Percentiles rank a stretch among this genome's conserved stretches.
Conservation (phyloP, 1,139 yeast species). For the Yamadazyma buinensis region DNA sequence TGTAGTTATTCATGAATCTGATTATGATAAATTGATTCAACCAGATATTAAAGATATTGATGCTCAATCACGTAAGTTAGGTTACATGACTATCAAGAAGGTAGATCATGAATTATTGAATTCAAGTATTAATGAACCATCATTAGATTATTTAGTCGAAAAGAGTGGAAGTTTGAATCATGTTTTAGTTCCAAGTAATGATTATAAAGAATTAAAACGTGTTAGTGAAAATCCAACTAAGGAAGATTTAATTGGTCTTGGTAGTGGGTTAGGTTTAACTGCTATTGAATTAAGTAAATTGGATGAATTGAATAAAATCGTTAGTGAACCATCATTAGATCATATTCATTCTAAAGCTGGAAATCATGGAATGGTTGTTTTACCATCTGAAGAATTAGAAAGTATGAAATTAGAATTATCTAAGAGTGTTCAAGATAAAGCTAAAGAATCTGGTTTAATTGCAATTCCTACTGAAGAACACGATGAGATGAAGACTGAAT, state of each 20-base stretch:
- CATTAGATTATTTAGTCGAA: slow-evolving; percentile 17
- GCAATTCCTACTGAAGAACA: slow-evolving; percentile 5
- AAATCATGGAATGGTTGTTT: slow-evolving; percentile 15
- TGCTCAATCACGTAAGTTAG: slow-evolving; percentile 8
- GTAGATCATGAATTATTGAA: slow-evolving; percentile 17
- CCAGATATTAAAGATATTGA: slow-evolving; percentile 12
- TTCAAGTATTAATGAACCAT: slow-evolving; percentile 15
- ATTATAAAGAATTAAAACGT: slow-evolving; percentile 4
- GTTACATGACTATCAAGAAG: slow-evolving; percentile 14
- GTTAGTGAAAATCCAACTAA: slow-evolving; percentile 12
- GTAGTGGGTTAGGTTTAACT: slow-evolving; percentile 12
- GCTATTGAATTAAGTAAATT: slow-evolving; percentile 14
- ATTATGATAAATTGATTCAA: slow-evolving; percentile 13
- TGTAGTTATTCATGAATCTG: slow-evolving; percentile 18
- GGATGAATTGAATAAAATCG: slow-evolving; percentile 8
- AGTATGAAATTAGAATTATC: slow-evolving; percentile 2
- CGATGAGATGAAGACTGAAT: slow-evolving; percentile 7
- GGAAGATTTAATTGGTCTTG: slow-evolving; percentile 12
- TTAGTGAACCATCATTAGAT: slow-evolving; percentile 10
- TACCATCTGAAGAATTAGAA: slow-evolving; percentile 14
- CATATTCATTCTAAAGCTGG: slow-evolving; percentile 21
- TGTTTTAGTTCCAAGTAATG: slow-evolving; percentile 7
- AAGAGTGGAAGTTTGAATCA: slow-evolving; percentile 13
- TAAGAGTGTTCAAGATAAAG: slow-evolving; percentile 9
- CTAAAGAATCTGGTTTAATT: slow-evolving; percentile 8